Conservation (phyloP, 495 filamentous ascomycete genomes). For the Hypoxylon fragiforme region DNA sequence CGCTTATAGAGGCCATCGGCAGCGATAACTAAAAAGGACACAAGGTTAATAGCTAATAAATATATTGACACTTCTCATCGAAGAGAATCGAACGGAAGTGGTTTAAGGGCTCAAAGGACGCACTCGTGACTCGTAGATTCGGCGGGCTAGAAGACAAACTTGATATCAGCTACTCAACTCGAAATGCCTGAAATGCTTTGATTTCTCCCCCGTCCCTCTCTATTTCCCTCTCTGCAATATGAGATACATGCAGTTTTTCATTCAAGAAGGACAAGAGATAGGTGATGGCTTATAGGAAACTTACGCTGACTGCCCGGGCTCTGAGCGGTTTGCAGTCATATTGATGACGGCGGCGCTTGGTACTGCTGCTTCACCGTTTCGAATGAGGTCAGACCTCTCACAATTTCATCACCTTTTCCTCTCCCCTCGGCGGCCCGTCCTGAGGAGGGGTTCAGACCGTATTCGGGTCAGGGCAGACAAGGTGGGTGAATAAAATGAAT, state of each 20-base stretch:
- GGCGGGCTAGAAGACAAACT: slow-evolving; percentile 48
- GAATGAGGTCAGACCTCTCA: slow-evolving; percentile 27
- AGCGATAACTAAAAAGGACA: slow-evolving; percentile 76
- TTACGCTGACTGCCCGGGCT: slow-evolving; percentile 38
- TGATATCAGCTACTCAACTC: slow-evolving; percentile 11
- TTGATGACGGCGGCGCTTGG: no score
- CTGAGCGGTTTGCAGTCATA: slow-evolving; percentile 37
- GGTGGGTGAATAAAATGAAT: slow-evolving; percentile 1
- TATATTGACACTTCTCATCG: background rate
- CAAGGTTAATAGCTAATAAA: slow-evolving; percentile 19
- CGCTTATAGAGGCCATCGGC: slow-evolving; percentile 98
- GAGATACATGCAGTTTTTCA: background rate
- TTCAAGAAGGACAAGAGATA: background rate
- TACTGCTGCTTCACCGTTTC: slow-evolving; percentile 13
- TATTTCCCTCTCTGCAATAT: no score
- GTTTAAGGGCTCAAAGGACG: slow-evolving; percentile 20
- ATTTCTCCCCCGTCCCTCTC: no score
- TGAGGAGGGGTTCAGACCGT: slow-evolving; percentile 35
- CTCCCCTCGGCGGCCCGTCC: slow-evolving; percentile 32
- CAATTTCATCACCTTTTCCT: slow-evolving; percentile 28
- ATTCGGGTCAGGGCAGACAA: slow-evolving; percentile 12
- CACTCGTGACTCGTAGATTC: slow-evolving; percentile 70
- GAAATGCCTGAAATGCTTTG: slow-evolving; percentile 1
- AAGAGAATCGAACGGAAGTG: background rate
- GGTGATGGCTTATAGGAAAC: slow-evolving; percentile 4